A percentile compares a stretch with the other conserved stretches of the same genome.
Conservation (phyloP, 805 yeast genomes). For the Ogataea dorogensis region DNA sequence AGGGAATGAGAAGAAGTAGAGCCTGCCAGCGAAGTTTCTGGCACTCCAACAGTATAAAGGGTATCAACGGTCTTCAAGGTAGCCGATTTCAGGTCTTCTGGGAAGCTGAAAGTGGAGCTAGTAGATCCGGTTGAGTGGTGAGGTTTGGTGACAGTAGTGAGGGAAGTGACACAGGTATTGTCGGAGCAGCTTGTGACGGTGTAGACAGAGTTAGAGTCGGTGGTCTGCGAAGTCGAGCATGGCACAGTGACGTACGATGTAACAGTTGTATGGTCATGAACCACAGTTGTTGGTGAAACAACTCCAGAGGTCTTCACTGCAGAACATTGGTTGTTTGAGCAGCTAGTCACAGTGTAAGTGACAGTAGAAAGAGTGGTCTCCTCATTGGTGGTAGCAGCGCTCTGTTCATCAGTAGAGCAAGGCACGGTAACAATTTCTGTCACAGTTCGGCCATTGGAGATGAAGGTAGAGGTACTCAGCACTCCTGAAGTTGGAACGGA, state of each 20-base stretch:
- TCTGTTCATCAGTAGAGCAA: slow-evolving; percentile 1
- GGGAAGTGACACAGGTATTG: too few relatives aligned
- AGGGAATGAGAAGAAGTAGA: too few relatives aligned
- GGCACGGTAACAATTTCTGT: not conserved
- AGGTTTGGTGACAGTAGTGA: too few relatives aligned
- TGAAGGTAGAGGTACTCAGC: not conserved
- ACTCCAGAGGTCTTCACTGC: slow-evolving; percentile 1
- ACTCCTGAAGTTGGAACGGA: slow-evolving; percentile 1
- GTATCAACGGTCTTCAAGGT: not conserved
- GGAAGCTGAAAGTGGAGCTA: not conserved
- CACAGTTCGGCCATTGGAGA: not conserved
- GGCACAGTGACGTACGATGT: not conserved
- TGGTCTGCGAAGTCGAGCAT: slow-evolving; percentile 2
- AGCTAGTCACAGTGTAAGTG: slow-evolving; percentile 1
- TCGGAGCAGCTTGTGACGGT: slow-evolving; percentile 2
- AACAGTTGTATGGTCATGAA: not conserved
- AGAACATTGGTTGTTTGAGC: not conserved
- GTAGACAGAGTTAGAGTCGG: not conserved
- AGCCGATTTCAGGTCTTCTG: not conserved
- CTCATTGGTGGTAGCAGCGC: not conserved
- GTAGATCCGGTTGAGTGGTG: too few relatives aligned
- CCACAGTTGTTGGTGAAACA: not conserved
- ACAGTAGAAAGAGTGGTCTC: slow-evolving; percentile 1
- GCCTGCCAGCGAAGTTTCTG: too few relatives aligned
- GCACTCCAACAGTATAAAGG: not conserved